Percentiles rank a stretch among this genome's conserved stretches.
phyloP scores from a whole-genome alignment of 2,329 filamentous ascomycete genomes.

The Claviceps maximensis region DNA sequence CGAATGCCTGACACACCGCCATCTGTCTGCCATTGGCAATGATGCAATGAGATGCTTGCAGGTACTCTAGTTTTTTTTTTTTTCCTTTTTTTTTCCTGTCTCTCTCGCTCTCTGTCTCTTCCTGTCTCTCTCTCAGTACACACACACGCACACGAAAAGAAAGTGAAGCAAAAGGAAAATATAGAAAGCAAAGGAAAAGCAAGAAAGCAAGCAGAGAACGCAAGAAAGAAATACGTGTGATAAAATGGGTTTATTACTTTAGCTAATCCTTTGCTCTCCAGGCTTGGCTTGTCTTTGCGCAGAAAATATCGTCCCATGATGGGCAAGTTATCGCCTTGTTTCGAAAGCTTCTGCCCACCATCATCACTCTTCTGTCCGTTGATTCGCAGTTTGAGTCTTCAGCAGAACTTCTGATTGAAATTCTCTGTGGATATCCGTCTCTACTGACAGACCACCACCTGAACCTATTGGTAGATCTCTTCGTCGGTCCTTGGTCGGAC shows the following conservation, averaged over 20 bases:
- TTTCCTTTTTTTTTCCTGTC: too few relatives aligned
- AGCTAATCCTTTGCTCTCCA: slow-evolving; percentile 16
- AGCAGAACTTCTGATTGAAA: slow-evolving; percentile 51
- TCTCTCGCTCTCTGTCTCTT: too few relatives aligned
- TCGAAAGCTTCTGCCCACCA: slow-evolving; percentile 43
- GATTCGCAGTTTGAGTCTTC: slow-evolving; percentile 45
- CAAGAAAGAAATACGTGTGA: not conserved
- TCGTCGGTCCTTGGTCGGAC: slow-evolving; percentile 47
- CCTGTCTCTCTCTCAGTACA: too few relatives aligned
- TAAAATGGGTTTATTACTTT: not conserved
- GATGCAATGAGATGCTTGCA: slow-evolving; percentile 50
- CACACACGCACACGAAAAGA: too few relatives aligned
- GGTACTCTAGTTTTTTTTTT: slow-evolving; percentile 22
- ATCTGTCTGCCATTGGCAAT: slow-evolving; percentile 26
- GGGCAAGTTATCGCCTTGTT: slow-evolving; percentile 45
- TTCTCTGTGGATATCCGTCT: slow-evolving; percentile 49
- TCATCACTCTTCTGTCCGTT: slow-evolving; percentile 46
- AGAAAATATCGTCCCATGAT: slow-evolving; percentile 45
- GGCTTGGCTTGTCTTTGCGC: slow-evolving; percentile 65
- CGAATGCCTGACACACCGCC: slow-evolving; percentile 17
- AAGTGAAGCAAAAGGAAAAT: not conserved
- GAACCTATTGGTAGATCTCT: slow-evolving; percentile 40
- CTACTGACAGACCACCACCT: slow-evolving; percentile 50
- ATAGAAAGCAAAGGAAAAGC: too few relatives aligned
- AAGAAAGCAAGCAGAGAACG: too few relatives aligned